Conservation (phyloP, 2,329 filamentous ascomycete genomes). For the Bertia moriformis region DNA sequence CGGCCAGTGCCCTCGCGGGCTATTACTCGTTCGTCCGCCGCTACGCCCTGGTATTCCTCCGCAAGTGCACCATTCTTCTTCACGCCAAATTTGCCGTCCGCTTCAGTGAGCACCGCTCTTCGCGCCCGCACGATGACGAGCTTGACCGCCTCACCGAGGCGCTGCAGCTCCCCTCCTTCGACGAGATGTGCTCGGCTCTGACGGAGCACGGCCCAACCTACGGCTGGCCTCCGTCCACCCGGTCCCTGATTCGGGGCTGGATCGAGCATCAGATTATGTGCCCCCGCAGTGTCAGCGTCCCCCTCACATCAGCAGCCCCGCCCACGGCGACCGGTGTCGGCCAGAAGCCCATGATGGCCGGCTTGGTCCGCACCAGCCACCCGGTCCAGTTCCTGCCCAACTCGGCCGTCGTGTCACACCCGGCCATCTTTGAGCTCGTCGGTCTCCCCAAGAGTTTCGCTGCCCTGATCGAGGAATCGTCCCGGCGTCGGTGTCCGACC, state of each 20-base stretch:
- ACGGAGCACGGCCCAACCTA: constrained; percentile 25
- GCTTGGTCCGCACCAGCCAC: not conserved
- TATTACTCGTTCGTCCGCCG: constrained; percentile 54
- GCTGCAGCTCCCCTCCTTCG: constrained; percentile 63
- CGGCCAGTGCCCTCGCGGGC: constrained; percentile 33
- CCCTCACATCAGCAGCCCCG: constrained; percentile 8
- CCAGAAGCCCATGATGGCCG: constrained; percentile 2
- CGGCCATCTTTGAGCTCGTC: constrained; percentile 83
- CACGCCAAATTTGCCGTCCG: constrained; percentile 81
- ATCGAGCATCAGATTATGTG: constrained; percentile 46
- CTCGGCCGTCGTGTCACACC: constrained; percentile 53
- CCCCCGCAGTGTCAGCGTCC: no score
- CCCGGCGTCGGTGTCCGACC: constrained; percentile 67
- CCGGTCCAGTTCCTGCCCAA: constrained; percentile 10
- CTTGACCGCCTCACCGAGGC: constrained; percentile 66
- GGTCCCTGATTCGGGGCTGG: constrained; percentile 51
- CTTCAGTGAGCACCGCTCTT: constrained; percentile 57
- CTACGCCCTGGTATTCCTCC: constrained; percentile 79
- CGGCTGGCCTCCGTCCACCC: constrained; percentile 31
- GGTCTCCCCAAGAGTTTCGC: constrained; percentile 88
- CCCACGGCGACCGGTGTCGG: constrained; percentile 3
- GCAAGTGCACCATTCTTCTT: constrained; percentile 71
- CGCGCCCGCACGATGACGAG: constrained; percentile 56
- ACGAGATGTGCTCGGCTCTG: constrained; percentile 58
- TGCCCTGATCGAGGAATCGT: constrained; percentile 79